Base-by-base conservation (phyloP, 805 yeast species). In the Candida lessepsii region DNA sequence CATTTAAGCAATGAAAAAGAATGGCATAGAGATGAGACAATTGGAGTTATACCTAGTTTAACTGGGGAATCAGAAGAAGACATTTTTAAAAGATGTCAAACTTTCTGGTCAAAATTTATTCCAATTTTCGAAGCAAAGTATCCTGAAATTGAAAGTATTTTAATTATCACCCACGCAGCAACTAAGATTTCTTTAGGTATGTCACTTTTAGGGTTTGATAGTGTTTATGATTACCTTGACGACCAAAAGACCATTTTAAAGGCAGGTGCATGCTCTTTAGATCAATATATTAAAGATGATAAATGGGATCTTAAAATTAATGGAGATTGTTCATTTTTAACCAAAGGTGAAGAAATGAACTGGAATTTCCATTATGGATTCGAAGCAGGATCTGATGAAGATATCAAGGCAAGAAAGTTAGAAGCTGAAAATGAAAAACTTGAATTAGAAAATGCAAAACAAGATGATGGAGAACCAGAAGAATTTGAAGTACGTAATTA, bases 111-210 rank as follows among this genome's bases (percentile, higher is more conserved):
- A 0, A 55, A 55, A 25, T 79, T 91, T 49, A 60, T 87, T 2
- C 77, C 81, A 2, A 68, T 64, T 37, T 69, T 86, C 39, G 83
- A 82, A 47, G 43, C 53, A 6, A 64, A 71, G 44, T 74, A 64
- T 51, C 95, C 96, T 0, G 65, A 78, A 2, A 66, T 79, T 23
- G 78, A 80, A 26, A 69, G 80, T 0, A 67, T 93, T 6, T 52
- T 93, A 16, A 64, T 91, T n/a, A 81, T 87, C 19, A 81, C 96
- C 3, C 98, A 93, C 63, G 99, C 98, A 1, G 97, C 98, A 3
- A 76, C 95, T 4, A 87, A 88, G 58, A 87, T 89, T 45, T 90
- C 95, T 0, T 65, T 91, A 13, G 96, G 96, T 3, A 78, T 87
- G 78, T 74, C 85, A 1, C 65, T 91, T 11, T 54, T 84, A 52